Base-by-base conservation (phyloP, 257 asterid species). In the Leonotis leonurus region DNA sequence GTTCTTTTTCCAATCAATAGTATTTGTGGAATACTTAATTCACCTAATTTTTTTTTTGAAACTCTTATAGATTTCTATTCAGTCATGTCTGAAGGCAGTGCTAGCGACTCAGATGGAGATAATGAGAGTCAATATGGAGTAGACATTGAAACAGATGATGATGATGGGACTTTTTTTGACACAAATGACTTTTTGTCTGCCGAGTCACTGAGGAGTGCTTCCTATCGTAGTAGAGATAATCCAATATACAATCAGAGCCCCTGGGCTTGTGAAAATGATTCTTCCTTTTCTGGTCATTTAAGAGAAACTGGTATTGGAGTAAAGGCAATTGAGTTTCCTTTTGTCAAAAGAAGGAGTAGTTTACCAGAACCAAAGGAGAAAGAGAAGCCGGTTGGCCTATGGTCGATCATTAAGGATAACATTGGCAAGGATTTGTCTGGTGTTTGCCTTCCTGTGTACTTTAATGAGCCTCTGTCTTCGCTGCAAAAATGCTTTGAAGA, bases 391-490 rank as follows among this genome's bases (percentile, higher is more conserved):
- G 79, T 89, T 66, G 96, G 99, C 56, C 70, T 93, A 49, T 93
- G 99, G 99, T 89, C 99, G 40, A 87, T 93, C 72, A 93, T 93
- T 70, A 93, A 93, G 87, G 99, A 93, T 76, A 93, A 93, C 72
- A 93, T 93, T 48, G 99, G 97, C 69, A 93, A 93, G 83, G 99
- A 93, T 67, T 85, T 93, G 72, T 93, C 99, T 44, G 97, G 99
- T 70, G 99, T 93, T 69, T 93, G 99, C 78, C 97, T 93, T 57
- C 97, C 99, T 57, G 99, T 93, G 29, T 93, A 86, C 85, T 93
- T 93, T 78, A 93, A 93, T 55, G 99, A 93, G 83, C 99, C 99
- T 58, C 81, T 93, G 62, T 93, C 99, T 44, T 93, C 99, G 2
- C 75, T 93, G 71, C 99, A 93, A 77, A 93, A 93, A 73, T 92